Evolutionary conservation across 805 yeast genomes (phyloP), one percentile per base, ranked within the genome.

Genomic region (Hanseniaspora guilliermondii): DNA sequence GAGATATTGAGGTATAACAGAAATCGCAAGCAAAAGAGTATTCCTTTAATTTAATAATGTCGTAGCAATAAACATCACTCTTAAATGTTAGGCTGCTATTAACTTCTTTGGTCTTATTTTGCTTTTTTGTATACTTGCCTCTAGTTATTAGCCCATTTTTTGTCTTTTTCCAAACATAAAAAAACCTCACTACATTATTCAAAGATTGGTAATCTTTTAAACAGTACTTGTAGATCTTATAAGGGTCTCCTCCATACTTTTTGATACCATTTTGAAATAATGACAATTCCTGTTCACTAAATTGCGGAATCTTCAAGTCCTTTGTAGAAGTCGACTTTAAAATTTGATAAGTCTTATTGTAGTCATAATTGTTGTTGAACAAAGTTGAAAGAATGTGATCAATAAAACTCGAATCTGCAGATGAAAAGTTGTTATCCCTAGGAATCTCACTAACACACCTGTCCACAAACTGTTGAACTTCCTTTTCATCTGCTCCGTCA

Each of bases 91-190:
- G 7, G 11, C 22, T 22, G 17, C 42, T 39, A 2, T 22, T 25
- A 11, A 47, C 21, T 24, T 63, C 60, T 3, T 60, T 58, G 19
- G 61, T 47, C 8, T 64, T 62, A 24, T 64, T 62, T 2, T 59
- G 57, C 58, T 76, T 80, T 63, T 83, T 84, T 59, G 79, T 79
- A 40, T 74, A 86, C 62, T 82, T 80, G 36, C 87, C 95, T 95
- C 97, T 86, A 17, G 87, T 84, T 41, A 65, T 63, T 58, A 77
- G 80, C 0, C 97, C 97, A 44, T 74, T 73, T 32, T 76, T 70
- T 0, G 95, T 83, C 65, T 89, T 89, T 67, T 89, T 89, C 97
- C 97, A 91, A 53, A 87, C 70, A 62, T 91, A 91, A 62, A 87
- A 91, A 64, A 75, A 88, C 56, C 97, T 69, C 1, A 91, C 97